Base-by-base conservation (phyloP, 768 basidiomycete genomes). In the Candolleomyces aberdarensis region DNA sequence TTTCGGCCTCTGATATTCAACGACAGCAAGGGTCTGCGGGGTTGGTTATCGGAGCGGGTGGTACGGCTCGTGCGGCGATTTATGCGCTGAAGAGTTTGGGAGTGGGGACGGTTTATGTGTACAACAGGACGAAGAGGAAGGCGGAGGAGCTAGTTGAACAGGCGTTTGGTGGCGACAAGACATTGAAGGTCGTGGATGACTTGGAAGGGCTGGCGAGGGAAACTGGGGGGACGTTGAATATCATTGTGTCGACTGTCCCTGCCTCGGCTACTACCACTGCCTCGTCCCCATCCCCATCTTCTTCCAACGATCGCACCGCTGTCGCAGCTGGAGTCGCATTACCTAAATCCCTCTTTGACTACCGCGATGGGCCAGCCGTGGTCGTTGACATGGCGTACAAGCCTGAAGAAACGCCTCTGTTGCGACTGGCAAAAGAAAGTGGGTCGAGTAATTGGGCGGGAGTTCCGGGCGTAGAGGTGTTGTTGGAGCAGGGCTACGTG, bases 371-470 rank as follows among this genome's bases (percentile, higher is more conserved):
- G 0, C 76, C 76, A 1, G 77, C 80, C n/a, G 89, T 88, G 1
- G 88, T 95, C 11, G 81, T 98, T 11, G 97, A 99, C 66, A 91
- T 97, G 89, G 94, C 96, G 19, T 98, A 98, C 72, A 88, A 88
- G 66, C 97, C 96, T 0, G 84, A 88, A 3, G 82, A 86, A 65
- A 98, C 96, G 14, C 88, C 95, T 0, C 72, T 99, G 58, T 74
- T 98, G 26, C 70, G 72, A 56, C 73, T 96, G 14, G 95, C 93
- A 4, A 78, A 81, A 65, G 67, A 48, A n/a, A 20, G 29, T 32
- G 29, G 19, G 7, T 44, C 71, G 7, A 63, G 71, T 31, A 77
- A 81, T 39, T 96, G 95, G 95, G 77, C 72, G 10, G 74, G 78
- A 4, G 89, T 94, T n/a, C 81, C 80, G 54, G 95, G 96, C 0